phyloP scores from a whole-genome alignment of 768 basidiomycete genomes.

The Tulasnella sp. region DNA sequence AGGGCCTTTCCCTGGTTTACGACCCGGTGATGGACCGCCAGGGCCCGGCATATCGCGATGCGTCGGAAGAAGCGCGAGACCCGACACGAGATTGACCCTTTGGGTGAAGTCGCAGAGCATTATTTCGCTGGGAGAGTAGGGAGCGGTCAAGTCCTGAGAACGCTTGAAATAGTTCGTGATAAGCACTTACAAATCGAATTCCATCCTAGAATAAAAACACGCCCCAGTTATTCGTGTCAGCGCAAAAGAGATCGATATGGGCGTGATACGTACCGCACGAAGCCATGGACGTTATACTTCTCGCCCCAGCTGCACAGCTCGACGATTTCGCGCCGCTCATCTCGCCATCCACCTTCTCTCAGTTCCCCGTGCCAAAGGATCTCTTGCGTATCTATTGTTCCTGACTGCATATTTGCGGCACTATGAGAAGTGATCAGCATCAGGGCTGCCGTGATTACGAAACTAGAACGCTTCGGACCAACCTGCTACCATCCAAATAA shows the following conservation, averaged over 20 bases:
- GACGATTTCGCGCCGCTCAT: conserved; percentile 16
- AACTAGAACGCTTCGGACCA: neutral
- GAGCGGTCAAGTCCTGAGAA: no score
- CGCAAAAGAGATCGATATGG: neutral
- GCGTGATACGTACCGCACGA: conserved; percentile 2
- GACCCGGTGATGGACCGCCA: neutral
- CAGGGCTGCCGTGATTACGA: neutral
- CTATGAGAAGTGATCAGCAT: neutral
- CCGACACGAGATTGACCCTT: neutral
- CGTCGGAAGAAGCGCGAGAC: neutral
- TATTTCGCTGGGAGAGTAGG: neutral
- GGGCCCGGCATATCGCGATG: neutral
- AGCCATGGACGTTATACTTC: conserved; percentile 22
- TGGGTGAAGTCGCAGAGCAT: conserved; percentile 21
- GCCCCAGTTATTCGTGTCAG: neutral
- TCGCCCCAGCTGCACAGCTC: conserved; percentile 28
- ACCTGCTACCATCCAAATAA: conserved; percentile 34
- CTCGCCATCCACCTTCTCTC: conserved; percentile 15
- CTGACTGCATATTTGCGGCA: conserved; percentile 28
- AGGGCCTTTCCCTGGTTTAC: neutral
- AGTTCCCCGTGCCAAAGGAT: conserved; percentile 29
- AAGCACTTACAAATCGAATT: conserved; percentile 27
- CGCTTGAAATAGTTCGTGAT: neutral
- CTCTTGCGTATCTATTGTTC: conserved; percentile 33
- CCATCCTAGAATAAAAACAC: conserved; percentile 5